These are phyloP conservation scores for Posidonia oceanica DNA, from an alignment of 116 monocot species.

Conservation along the genomic window DNA sequence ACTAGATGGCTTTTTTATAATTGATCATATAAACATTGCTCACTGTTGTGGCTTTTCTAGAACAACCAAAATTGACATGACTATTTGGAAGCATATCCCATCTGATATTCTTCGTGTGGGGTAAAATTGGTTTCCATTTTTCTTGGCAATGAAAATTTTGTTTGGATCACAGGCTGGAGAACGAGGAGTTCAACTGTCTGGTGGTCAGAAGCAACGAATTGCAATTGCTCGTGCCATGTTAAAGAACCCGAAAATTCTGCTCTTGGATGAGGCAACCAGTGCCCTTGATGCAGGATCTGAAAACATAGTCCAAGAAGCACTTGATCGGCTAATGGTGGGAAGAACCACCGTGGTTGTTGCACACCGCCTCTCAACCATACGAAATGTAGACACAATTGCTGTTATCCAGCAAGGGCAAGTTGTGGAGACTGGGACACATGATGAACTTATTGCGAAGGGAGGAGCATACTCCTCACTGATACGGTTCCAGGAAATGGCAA, in stretches of 20 bases:
- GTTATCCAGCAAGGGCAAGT: constrained; percentile 97
- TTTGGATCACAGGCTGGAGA: constrained; percentile 58
- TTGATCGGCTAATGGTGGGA: constrained; percentile 91
- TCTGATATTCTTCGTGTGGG: no score
- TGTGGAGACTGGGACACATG: constrained; percentile 88
- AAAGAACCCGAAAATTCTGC: constrained; percentile 94
- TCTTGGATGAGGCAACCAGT: constrained; percentile 96
- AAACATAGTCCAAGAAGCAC: constrained; percentile 88
- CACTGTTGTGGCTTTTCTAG: no score
- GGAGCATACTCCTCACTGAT: constrained; percentile 79
- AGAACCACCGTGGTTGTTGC: constrained; percentile 95
- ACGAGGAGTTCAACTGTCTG: constrained; percentile 91
- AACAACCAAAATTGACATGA: no score
- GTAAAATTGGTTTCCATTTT: background rate
- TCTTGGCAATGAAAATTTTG: background rate
- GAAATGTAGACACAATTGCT: constrained; percentile 79
- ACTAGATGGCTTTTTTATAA: no score
- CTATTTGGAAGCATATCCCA: no score
- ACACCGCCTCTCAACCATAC: constrained; percentile 85
- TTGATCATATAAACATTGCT: no score
- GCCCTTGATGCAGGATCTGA: constrained; percentile 94
- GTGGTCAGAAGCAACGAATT: constrained; percentile 96
- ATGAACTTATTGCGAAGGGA: constrained; percentile 70
- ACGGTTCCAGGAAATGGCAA: constrained; percentile 28
- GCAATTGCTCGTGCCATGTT: constrained; percentile 98